Evolutionary conservation across 192 early-diverging fungal species (phyloP), one percentile per base, ranked within the genome.

Genomic region (Phlyctochytrium planicorne): DNA sequence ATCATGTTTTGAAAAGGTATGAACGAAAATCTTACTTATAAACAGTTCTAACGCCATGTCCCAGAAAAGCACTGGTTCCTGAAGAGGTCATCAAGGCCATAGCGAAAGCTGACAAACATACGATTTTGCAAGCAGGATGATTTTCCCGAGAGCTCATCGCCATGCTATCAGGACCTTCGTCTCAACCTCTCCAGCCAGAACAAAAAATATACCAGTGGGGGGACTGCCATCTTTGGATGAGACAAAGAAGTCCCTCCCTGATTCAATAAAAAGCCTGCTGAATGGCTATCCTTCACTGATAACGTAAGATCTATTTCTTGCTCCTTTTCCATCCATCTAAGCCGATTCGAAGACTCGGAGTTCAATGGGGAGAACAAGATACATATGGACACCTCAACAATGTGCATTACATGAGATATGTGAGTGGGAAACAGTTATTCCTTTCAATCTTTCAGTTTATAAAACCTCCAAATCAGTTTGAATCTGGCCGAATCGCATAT

Each of bases 371-470:
- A 0, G 62, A 71, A 25, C 62, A 65, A 31, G 69, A 71, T 52
- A 59, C 53, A 52, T 71, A 71, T 55, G 69, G 69, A 25, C 69
- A 71, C 35, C 24, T 71, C 14, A 71, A 71, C 61, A 71, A 71
- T 36, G 69, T 71, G 30, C 36, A 64, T 30, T 71, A 71, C 61
- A 59, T 64, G 62, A 61, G 69, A 2, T 71, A 71, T 34, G 59
- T 65, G 30, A 60, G 64, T 29, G 12, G 23, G n/a, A n/a, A n/a
- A n/a, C n/a, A n/a, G n/a, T n/a, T n/a, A n/a, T n/a, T n/a, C n/a
- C n/a, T n/a, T n/a, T n/a, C n/a, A n/a, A n/a, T n/a, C n/a, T 20
- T 27, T 23, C 36, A 50, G 20, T 34, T 34, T 0, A 17, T 47
- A 14, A 10, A 30, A 59, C n/a, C 3, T 1, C 23, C 17, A 25